These are phyloP conservation scores for Spathaspora jeffriesii DNA, from an alignment of 1,139 yeast species.

Conservation along the genomic window DNA sequence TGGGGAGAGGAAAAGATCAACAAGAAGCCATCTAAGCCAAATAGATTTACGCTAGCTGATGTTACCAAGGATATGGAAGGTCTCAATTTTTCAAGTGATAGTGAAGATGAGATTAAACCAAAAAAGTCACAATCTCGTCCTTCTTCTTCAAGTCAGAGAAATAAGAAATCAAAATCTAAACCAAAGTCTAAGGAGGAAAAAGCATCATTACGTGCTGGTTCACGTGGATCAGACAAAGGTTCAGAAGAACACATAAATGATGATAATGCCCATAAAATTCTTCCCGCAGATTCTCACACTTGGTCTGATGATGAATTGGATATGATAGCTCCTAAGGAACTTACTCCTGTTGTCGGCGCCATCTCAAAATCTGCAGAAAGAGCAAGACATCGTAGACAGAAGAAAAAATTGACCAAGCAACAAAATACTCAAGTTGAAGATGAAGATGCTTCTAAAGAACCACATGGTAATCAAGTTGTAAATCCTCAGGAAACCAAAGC, in stretches of 20 bases:
- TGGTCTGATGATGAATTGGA: constrained; percentile 1
- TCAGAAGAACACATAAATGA: neutral
- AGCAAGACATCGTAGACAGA: neutral
- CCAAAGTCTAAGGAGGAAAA: neutral
- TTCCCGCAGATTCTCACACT: neutral
- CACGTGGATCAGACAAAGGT: neutral
- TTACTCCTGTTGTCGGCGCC: neutral
- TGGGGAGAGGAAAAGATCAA: constrained; percentile 2
- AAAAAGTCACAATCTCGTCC: neutral
- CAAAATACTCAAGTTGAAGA: neutral
- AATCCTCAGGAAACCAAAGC: neutral
- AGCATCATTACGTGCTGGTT: neutral
- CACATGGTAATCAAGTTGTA: neutral
- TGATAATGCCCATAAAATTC: neutral
- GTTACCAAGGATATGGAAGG: constrained; percentile 26
- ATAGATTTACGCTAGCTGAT: constrained; percentile 17
- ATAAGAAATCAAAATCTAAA: neutral
- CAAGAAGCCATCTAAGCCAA: constrained; percentile 2
- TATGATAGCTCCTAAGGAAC: neutral
- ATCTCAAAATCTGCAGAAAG: neutral
- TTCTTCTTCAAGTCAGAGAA: neutral
- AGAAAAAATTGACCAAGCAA: neutral
- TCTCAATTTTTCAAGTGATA: constrained; percentile 23
- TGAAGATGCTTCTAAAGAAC: neutral
- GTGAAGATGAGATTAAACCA: constrained; percentile 17